Evolutionary conservation across 2,329 filamentous ascomycete genomes (phyloP), one percentile per base, ranked within the genome.

Genomic region (Exophiala bonariae): DNA sequence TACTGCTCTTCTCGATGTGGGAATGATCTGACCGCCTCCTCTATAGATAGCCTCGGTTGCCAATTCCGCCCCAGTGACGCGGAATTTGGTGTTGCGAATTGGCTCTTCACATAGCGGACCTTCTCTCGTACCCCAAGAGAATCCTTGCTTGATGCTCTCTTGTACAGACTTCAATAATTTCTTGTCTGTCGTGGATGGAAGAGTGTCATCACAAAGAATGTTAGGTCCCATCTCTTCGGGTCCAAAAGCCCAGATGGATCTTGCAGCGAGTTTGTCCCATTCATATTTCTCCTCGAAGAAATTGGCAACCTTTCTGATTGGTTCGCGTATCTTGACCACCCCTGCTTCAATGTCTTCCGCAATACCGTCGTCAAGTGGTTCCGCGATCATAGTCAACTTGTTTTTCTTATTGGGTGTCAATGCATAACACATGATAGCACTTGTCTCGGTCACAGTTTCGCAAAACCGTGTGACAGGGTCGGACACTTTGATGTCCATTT

Each of bases 341-440:
- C 92, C 91, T 38, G 81, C 83, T 72, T 99, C 93, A 55, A 99
- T 97, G 61, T 99, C 93, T 61, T 88, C 85, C 4, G 92, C 89
- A 54, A 99, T 95, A 13, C 93, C 93, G 60, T 95, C 87, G 58
- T 99, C 93, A 11, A 99, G 75, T 26, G 93, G 92, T 67, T 99
- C 93, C 3, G 93, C 93, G 47, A 97, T 87, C 89, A 99, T 96
- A 28, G 93, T 97, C 61, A 99, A 87, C 68, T 95, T 96, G 75
- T 99, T 99, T 76, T 96, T 96, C 74, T 99, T 99, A 74, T 99
- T 99, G 2, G 93, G 93, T 2, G 93, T 97, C 59, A 96, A 83
- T 17, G 93, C 92, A 66, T 96, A 99, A 72, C 93, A 99, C 71
- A 96, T 96, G 50, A 95, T 96, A 16, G 91, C 91, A 14, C 90